These are phyloP conservation scores for Pseudogymnoascus sp. DNA, from an alignment of 2,329 filamentous ascomycete species.

Conservation along the genomic window DNA sequence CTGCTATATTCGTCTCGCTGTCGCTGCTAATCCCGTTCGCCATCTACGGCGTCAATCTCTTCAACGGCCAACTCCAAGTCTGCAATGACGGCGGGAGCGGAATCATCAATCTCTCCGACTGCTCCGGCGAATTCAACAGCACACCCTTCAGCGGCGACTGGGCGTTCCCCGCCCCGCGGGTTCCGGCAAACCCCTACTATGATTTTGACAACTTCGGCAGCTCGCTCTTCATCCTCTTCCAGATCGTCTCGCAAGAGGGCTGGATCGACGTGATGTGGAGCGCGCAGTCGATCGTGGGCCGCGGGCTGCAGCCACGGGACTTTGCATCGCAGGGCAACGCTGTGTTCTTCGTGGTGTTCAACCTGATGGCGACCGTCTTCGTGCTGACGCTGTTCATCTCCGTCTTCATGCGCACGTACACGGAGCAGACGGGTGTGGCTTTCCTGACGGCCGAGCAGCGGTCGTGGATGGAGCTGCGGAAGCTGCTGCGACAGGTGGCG, in stretches of 20 bases:
- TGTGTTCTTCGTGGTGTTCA: constrained; percentile 92
- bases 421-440: constrained; percentile 93
- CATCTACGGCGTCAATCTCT: constrained; percentile 89
- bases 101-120: constrained; percentile 59
- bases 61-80: constrained; percentile 68
- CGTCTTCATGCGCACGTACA: constrained; percentile 99
- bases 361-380: constrained; percentile 91
- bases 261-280: constrained; percentile 92
- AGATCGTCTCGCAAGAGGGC: constrained; percentile 97
- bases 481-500: constrained; percentile 83
- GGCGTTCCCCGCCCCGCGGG: constrained; percentile 75
- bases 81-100: constrained; percentile 67
- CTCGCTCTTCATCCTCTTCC: constrained; percentile 91
- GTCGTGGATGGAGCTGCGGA: constrained; percentile 91
- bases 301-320: constrained; percentile 62
- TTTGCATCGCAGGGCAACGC: constrained; percentile 75
- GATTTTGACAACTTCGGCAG: constrained; percentile 94
- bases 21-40: constrained; percentile 94
- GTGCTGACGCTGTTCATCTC: constrained; percentile 96
- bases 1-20: constrained; percentile 79
- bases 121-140: constrained; percentile 74
- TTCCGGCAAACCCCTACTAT: constrained; percentile 74
- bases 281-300: constrained; percentile 72
- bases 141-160: constrained; percentile 67
- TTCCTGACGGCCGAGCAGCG: constrained; percentile 93